Conservation (phyloP, 768 basidiomycete genomes). For the Serendipita indica region DNA sequence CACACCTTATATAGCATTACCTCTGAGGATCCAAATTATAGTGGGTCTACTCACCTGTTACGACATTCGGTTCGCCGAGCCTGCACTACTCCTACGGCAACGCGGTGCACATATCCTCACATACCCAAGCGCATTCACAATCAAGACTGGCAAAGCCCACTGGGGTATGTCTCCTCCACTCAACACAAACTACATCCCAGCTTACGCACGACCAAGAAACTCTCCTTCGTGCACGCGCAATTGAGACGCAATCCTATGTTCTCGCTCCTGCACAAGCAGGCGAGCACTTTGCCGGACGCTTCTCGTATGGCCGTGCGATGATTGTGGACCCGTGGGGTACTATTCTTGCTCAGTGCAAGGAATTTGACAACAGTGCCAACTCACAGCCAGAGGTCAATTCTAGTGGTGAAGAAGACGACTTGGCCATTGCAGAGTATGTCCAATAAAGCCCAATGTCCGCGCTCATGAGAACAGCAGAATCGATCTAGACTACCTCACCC, state of each 20-base stretch:
- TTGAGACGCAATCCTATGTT: constrained; percentile 17
- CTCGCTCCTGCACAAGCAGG: constrained; percentile 16
- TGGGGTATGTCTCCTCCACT: constrained; percentile 10
- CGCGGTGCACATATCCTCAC: constrained; percentile 12
- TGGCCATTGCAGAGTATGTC: not conserved
- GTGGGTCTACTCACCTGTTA: constrained; percentile 13
- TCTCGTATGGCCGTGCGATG: constrained; percentile 15
- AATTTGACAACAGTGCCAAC: not conserved
- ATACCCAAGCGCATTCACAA: constrained; percentile 15
- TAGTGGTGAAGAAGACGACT: not conserved
- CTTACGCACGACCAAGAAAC: not conserved
- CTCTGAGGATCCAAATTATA: not conserved
- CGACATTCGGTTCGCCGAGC: constrained; percentile 14
- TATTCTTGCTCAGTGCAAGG: constrained; percentile 14
- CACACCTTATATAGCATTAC: not conserved
- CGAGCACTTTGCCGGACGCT: constrained; percentile 15
- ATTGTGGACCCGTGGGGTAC: constrained; percentile 17
- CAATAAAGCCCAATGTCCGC: not conserved
- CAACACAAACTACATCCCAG: not conserved
- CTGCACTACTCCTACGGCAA: constrained; percentile 5
- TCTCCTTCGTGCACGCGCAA: constrained; percentile 14
- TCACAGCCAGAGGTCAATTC: not conserved
- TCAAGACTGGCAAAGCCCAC: constrained; percentile 15
- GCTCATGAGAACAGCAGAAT: constrained; percentile 11
- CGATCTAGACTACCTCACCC: constrained; percentile 13